Percentiles rank a stretch among this genome's conserved stretches.
Conservation (phyloP, 1,139 yeast species). For the Pichia sp. region DNA sequence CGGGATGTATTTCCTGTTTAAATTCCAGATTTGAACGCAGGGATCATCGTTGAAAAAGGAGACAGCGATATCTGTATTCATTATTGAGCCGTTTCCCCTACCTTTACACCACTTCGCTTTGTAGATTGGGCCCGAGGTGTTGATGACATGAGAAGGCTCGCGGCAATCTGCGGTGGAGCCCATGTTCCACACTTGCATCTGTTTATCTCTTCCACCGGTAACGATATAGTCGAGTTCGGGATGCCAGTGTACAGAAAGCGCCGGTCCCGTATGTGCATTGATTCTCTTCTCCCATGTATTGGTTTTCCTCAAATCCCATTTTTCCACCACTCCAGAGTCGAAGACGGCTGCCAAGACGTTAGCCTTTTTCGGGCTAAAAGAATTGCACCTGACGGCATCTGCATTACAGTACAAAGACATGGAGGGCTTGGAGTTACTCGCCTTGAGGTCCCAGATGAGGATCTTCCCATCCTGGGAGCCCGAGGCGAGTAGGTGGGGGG, state of each 20-base stretch:
- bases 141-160: slow-evolving; percentile 66
- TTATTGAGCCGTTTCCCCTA: slow-evolving; percentile 35
- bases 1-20: slow-evolving; percentile 73
- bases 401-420: slow-evolving; percentile 49
- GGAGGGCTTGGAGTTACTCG: slow-evolving; percentile 44
- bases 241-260: slow-evolving; percentile 83
- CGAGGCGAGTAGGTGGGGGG: slow-evolving; percentile 59
- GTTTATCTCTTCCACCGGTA: slow-evolving; percentile 91
- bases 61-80: slow-evolving; percentile 66
- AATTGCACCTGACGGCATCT: slow-evolving; percentile 62
- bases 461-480: slow-evolving; percentile 92
- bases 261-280: slow-evolving; percentile 91
- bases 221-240: slow-evolving; percentile 76
- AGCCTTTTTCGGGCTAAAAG: slow-evolving; percentile 50
- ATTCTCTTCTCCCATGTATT: slow-evolving; percentile 62
- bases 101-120: slow-evolving; percentile 65
- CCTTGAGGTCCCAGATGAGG: slow-evolving; percentile 82
- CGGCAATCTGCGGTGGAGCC: slow-evolving; percentile 36
- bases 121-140: slow-evolving; percentile 72
- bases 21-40: slow-evolving; percentile 66
- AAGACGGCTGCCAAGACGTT: slow-evolving; percentile 65
- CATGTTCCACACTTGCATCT: slow-evolving; percentile 76
- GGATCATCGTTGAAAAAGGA: slow-evolving; percentile 77
- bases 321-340: slow-evolving; percentile 83
- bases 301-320: slow-evolving; percentile 72